A percentile compares a stretch with the other conserved stretches of the same genome.
Evolutionary conservation across 192 early-diverging fungal species (phyloP).

Genomic region (Helicostylum pulchrum): DNA sequence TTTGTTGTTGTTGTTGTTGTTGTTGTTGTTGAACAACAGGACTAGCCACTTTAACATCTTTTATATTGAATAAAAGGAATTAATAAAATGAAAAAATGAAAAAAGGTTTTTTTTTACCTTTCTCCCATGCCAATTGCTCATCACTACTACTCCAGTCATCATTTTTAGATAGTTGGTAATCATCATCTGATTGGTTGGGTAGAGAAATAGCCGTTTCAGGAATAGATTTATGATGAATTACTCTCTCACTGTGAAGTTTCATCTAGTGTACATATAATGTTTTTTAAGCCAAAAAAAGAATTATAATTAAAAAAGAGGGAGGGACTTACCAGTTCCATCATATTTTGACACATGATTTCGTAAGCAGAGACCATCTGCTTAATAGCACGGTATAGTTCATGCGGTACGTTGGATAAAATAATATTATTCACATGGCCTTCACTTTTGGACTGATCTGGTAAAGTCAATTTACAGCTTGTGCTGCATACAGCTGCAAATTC

Average conservation of each 20-base stretch:
- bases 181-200: slow-evolving; percentile 12
- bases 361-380: slow-evolving; percentile 8
- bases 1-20: not conserved
- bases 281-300: too few species aligned
- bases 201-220: slow-evolving; percentile 15
- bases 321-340: slow-evolving; percentile 17
- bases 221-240: slow-evolving; percentile 16
- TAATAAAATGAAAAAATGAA: not conserved
- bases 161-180: slow-evolving; percentile 4
- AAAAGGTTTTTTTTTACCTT: slow-evolving; percentile 11
- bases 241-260: slow-evolving; percentile 17
- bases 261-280: slow-evolving; percentile 10
- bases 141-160: slow-evolving; percentile 11
- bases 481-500: slow-evolving; percentile 10
- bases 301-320: too few species aligned
- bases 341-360: slow-evolving; percentile 14
- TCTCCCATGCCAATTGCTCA: slow-evolving; percentile 5
- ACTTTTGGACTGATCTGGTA: slow-evolving; percentile 8
- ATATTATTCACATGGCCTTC: slow-evolving; percentile 13
- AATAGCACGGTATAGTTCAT: slow-evolving; percentile 6
- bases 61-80: not conserved
- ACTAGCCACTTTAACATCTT: not conserved
- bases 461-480: slow-evolving; percentile 8
- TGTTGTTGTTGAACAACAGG: too few species aligned
- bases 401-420: slow-evolving; percentile 11